phyloP scores from a whole-genome alignment of 768 basidiomycete genomes.

The Coprinopsis strossmayeri region DNA sequence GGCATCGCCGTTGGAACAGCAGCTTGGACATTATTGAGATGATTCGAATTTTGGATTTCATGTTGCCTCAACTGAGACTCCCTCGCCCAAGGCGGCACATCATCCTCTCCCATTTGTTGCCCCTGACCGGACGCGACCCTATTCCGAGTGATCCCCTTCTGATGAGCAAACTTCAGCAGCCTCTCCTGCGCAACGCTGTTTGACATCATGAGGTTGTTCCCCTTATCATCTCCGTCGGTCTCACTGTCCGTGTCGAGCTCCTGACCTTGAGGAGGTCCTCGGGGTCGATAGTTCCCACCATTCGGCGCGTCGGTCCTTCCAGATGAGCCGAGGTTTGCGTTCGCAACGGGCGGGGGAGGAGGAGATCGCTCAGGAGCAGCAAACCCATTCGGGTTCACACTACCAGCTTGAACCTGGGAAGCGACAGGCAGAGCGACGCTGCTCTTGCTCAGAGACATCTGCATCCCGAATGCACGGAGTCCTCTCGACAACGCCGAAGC shows the following conservation, averaged over 20 bases:
- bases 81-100: slow-evolving; percentile 19
- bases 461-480: slow-evolving; percentile 13
- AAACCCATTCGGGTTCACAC: slow-evolving; percentile 14
- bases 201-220: slow-evolving; percentile 44
- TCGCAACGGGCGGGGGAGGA: neutral
- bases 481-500: slow-evolving; percentile 13
- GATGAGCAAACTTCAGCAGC: slow-evolving; percentile 49
- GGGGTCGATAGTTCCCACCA: slow-evolving; percentile 49
- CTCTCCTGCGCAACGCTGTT: slow-evolving; percentile 65
- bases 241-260: slow-evolving; percentile 58
- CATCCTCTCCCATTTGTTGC: slow-evolving; percentile 15
- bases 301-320: too few species aligned
- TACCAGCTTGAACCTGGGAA: slow-evolving; percentile 27
- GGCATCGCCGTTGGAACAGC: slow-evolving; percentile 17
- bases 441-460: slow-evolving; percentile 49
- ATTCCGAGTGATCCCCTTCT: slow-evolving; percentile 26
- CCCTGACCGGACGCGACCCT: slow-evolving; percentile 9
- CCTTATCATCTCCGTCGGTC: slow-evolving; percentile 30
- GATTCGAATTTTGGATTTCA: neutral
- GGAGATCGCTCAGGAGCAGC: slow-evolving; percentile 8
- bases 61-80: slow-evolving; percentile 1
- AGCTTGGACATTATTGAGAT: neutral
- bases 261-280: slow-evolving; percentile 54
- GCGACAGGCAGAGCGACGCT: slow-evolving; percentile 54
- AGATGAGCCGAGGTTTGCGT: neutral